A percentile compares a stretch with the other conserved stretches of the same genome.
These are phyloP conservation scores for Emergomyces africanus DNA, from an alignment of 2,329 filamentous ascomycete genomes.

Conservation along the genomic window DNA sequence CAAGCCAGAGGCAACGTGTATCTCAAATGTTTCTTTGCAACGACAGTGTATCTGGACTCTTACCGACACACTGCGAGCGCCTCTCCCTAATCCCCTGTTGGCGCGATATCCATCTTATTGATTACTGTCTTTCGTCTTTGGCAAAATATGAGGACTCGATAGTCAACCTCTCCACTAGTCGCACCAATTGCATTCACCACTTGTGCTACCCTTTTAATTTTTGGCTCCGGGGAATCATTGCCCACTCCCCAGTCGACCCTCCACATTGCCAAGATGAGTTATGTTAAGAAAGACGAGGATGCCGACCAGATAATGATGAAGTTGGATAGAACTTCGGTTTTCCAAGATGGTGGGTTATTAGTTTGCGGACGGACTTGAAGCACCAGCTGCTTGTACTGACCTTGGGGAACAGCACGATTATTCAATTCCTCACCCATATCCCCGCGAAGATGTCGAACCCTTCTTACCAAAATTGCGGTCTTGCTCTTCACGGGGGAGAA, in stretches of 20 bases:
- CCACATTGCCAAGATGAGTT: constrained; percentile 54
- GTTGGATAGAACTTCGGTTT: constrained; percentile 94
- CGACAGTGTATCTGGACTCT: background rate
- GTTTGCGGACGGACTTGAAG: constrained; percentile 11
- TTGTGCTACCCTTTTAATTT: background rate
- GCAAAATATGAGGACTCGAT: constrained; percentile 23
- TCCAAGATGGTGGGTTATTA: constrained; percentile 73
- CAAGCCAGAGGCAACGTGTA: constrained; percentile 11
- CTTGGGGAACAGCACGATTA: constrained; percentile 55
- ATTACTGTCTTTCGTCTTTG: background rate
- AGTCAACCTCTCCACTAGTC: constrained; percentile 4
- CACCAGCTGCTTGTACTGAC: constrained; percentile 7
- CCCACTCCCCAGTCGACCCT: constrained; percentile 11
- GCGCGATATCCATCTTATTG: background rate
- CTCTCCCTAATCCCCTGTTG: background rate
- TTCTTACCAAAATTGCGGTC: constrained; percentile 92
- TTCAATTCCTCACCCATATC: constrained; percentile 98
- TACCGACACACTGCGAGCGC: background rate
- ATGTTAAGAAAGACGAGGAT: constrained; percentile 99
- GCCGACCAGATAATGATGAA: constrained; percentile 86
- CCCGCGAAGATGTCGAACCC: constrained; percentile 91
- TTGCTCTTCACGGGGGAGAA: constrained; percentile 94
- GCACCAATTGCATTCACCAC: background rate
- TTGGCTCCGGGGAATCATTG: background rate
- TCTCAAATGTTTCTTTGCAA: constrained; percentile 2